Evolutionary conservation across 2,329 filamentous ascomycete genomes (phyloP).

Genomic region (Penicillium capsulatum): DNA sequence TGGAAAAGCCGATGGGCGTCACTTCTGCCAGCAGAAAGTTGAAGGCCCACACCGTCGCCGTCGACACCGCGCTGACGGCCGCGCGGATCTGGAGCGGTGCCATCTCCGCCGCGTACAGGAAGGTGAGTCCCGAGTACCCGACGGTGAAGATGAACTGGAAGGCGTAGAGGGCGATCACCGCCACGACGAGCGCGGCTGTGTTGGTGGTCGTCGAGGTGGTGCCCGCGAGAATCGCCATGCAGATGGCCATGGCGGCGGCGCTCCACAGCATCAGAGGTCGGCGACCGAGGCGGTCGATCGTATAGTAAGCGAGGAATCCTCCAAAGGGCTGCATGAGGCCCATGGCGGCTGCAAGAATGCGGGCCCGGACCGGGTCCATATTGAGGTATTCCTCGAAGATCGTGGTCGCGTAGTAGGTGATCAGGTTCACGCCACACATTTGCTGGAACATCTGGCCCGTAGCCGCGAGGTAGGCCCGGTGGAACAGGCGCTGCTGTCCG

Average conservation of each 20-base stretch:
- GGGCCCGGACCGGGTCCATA: slow-evolving; percentile 20
- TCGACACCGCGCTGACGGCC: slow-evolving; percentile 47
- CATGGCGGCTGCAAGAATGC: slow-evolving; percentile 30
- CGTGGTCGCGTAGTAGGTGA: slow-evolving; percentile 35
- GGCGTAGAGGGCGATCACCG: slow-evolving; percentile 55
- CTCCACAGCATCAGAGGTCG: slow-evolving; percentile 35
- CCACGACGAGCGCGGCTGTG: slow-evolving; percentile 48
- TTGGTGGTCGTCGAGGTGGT: slow-evolving; percentile 46
- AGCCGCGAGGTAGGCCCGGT: slow-evolving; percentile 33
- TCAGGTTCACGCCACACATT: slow-evolving; percentile 37
- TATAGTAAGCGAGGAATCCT: slow-evolving; percentile 45
- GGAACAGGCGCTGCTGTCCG: slow-evolving; percentile 34
- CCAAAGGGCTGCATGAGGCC: slow-evolving; percentile 36
- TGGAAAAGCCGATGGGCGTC: slow-evolving; percentile 37
- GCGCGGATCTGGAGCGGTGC: slow-evolving; percentile 43
- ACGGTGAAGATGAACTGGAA: slow-evolving; percentile 60
- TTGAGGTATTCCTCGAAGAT: slow-evolving; percentile 37
- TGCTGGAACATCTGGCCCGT: slow-evolving; percentile 36
- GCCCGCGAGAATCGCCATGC: slow-evolving; percentile 45
- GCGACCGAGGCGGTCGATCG: slow-evolving; percentile 42
- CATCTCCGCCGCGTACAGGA: slow-evolving; percentile 58
- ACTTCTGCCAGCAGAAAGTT: slow-evolving; percentile 38
- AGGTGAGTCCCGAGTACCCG: slow-evolving; percentile 57
- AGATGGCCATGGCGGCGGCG: slow-evolving; percentile 27
- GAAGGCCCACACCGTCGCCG: slow-evolving; percentile 42